Evolutionary conservation across 2,329 filamentous ascomycete genomes (phyloP), one percentile per base, ranked within the genome.

Genomic region (Nigrospora osmanthi): DNA sequence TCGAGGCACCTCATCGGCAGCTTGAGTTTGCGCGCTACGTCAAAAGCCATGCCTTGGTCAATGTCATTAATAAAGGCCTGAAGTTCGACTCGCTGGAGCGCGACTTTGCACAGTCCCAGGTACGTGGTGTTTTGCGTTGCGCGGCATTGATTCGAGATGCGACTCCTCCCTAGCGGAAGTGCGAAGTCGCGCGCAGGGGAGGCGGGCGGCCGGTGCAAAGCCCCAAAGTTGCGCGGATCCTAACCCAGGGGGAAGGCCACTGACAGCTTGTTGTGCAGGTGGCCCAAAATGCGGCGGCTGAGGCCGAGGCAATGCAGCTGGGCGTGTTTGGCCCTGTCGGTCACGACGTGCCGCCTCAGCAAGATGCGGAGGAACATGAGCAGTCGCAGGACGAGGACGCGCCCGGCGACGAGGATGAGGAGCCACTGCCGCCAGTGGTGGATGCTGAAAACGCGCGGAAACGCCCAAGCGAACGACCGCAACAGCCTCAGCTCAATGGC

Each of bases 21-120:
- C 76, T 84, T 50, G 69, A 75, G 49, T 84, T 83, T 63, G 80
- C 80, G 60, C 75, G 72, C 57, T 73, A 83, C 65, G 78, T 84
- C 63, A 75, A 80, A 63, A 76, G 72, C 55, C 78, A 82, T 65
- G 78, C 80, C 54, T 69, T 84, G 58, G 77, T 84, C 47, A 73
- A 73, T 47, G 68, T 81, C 51, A 64, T 84, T 52, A 82, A 83
- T 63, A 77, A 78, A 64, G 80, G 80, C 47, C 71, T 84, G 42
- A 63, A 80, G 54, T 83, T 80, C 64, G 69, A 76, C 59, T 74
- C 72, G 40, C 69, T 79, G 44, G 77, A 83, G 61, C 70, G 79
- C 54, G 71, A 81, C 49, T 71, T 70, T 59, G 66, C 67, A 54
- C 64, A 65, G 45, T 66, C 66, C 54, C 53, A 72, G 71, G 76